Evolutionary conservation across 441 rosid species (phyloP).

Genomic region (Dalechampia spathulata): DNA sequence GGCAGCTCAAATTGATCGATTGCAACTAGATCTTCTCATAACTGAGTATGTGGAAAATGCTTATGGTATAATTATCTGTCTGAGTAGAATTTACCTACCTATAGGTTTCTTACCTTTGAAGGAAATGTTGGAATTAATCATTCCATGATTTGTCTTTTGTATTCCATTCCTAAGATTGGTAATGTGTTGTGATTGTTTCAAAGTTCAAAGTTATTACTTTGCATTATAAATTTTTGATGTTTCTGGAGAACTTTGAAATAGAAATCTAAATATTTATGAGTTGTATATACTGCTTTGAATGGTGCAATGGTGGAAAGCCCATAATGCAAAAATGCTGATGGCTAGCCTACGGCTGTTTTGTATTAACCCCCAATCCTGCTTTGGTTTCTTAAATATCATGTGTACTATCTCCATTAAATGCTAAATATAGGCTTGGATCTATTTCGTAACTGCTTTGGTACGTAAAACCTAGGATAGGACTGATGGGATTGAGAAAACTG

Average conservation of each 20-base stretch:
- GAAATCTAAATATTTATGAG: no score
- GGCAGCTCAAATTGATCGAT: slow-evolving; percentile 86
- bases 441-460: background rate
- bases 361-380: background rate
- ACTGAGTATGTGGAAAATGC: slow-evolving; percentile 69
- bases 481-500: background rate
- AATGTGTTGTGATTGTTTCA: background rate
- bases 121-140: background rate
- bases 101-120: background rate
- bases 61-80: no score
- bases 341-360: background rate
- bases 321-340: slow-evolving; percentile 5
- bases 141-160: background rate
- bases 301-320: background rate
- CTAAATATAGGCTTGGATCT: no score
- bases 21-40: slow-evolving; percentile 80
- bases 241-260: no score
- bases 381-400: background rate
- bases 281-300: background rate
- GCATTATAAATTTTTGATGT: no score
- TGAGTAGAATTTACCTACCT: background rate
- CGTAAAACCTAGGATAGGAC: background rate
- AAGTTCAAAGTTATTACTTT: background rate
- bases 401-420: slow-evolving; percentile 3
- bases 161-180: background rate